phyloP scores from a whole-genome alignment of 139 green algal species.

The Chlorella ohadii region DNA sequence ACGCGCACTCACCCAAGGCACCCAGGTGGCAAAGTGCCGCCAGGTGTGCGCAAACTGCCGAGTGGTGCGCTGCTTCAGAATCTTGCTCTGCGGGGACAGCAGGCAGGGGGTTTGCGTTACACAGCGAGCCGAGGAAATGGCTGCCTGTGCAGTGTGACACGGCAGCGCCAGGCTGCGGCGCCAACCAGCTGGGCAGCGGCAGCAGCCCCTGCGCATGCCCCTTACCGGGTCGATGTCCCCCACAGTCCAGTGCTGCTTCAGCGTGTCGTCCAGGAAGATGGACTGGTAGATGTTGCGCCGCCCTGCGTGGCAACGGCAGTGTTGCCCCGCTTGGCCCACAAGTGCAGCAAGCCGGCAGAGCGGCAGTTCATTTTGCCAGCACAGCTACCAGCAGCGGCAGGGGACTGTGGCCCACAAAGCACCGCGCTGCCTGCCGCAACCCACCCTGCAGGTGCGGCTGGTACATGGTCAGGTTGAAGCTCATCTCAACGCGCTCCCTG shows the following conservation, averaged over 20 bases:
- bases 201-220: too few relatives aligned
- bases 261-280: constrained; percentile 68
- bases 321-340: too few relatives aligned
- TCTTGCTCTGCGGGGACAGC: constrained; percentile 8
- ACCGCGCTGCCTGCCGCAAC: background rate
- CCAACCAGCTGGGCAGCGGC: too few relatives aligned
- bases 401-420: background rate
- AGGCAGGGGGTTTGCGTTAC: background rate
- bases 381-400: background rate
- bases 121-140: too few relatives aligned
- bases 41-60: constrained; percentile 80
- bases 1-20: constrained; percentile 60
- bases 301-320: background rate
- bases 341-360: too few relatives aligned
- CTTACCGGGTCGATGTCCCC: constrained; percentile 44
- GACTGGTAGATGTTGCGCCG: constrained; percentile 68
- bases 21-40: constrained; percentile 73
- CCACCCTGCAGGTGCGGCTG: constrained; percentile 64
- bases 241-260: constrained; percentile 60
- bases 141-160: too few relatives aligned
- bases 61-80: constrained; percentile 63
- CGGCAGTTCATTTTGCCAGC: background rate
- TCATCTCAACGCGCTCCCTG: constrained; percentile 75
- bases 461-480: constrained; percentile 77
- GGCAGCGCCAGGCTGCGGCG: too few relatives aligned